A percentile compares a stretch with the other conserved stretches of the same genome.
Conservation (phyloP, 2,329 filamentous ascomycete species). For the Nannizziopsis barbatae region DNA sequence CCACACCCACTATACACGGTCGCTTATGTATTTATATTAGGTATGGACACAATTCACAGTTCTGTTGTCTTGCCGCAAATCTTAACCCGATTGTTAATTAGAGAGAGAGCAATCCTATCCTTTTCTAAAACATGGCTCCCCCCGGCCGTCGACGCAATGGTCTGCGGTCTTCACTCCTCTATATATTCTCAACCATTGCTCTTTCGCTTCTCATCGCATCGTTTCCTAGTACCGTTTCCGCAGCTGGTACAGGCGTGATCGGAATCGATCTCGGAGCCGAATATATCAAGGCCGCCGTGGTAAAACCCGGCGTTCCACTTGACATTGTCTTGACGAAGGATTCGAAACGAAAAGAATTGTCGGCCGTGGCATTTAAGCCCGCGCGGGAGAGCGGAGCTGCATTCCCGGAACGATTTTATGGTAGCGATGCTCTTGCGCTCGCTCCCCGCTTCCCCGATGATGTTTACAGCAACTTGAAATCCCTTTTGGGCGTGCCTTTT, state of each 20-base stretch:
- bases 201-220: slow-evolving; percentile 44
- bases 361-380: slow-evolving; percentile 88
- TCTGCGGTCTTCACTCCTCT: slow-evolving; percentile 13
- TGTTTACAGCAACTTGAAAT: slow-evolving; percentile 89
- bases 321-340: slow-evolving; percentile 98
- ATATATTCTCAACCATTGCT: slow-evolving; percentile 32
- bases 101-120: background rate
- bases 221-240: slow-evolving; percentile 43
- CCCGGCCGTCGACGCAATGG: slow-evolving; percentile 35
- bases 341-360: slow-evolving; percentile 87
- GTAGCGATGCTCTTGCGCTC: slow-evolving; percentile 79
- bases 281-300: slow-evolving; percentile 90
- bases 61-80: background rate
- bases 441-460: slow-evolving; percentile 81
- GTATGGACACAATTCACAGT: background rate
- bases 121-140: slow-evolving; percentile 32
- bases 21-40: slow-evolving; percentile 12
- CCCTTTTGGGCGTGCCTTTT: slow-evolving; percentile 62
- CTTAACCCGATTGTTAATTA: background rate
- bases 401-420: slow-evolving; percentile 84
- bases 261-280: slow-evolving; percentile 92
- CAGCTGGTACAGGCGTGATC: slow-evolving; percentile 64
- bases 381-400: slow-evolving; percentile 52
- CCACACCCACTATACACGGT: background rate
- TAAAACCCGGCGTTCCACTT: slow-evolving; percentile 92